A percentile compares a stretch with the other conserved stretches of the same genome.
Evolutionary conservation across 495 filamentous ascomycete species (phyloP).

Genomic region (Hypoxylon lenormandii): DNA sequence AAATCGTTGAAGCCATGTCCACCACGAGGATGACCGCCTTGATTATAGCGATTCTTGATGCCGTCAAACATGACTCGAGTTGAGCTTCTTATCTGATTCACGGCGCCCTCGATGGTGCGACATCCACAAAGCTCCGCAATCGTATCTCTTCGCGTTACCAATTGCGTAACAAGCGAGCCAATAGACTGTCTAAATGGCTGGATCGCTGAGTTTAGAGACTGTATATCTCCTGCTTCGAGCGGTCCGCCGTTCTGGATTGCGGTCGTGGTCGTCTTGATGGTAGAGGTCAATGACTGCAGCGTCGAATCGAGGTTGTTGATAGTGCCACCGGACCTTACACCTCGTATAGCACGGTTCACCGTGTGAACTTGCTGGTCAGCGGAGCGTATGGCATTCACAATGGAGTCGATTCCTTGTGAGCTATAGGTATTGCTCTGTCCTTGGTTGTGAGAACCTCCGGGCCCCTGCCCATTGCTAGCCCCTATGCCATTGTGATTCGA

Average conservation of each 20-base stretch:
- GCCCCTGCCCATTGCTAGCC: conserved; percentile 4
- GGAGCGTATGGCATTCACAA: conserved; percentile 32
- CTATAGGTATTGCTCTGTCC: conserved; percentile 18
- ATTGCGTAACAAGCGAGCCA: conserved; percentile 33
- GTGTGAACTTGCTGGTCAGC: conserved; percentile 29
- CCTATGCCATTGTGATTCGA: conserved; percentile 13
- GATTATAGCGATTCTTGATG: conserved; percentile 16
- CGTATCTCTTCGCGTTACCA: conserved; percentile 28
- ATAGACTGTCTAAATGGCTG: conserved; percentile 36
- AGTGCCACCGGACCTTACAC: conserved; percentile 23
- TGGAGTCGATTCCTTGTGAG: conserved; percentile 25
- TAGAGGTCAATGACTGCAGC: conserved; percentile 28
- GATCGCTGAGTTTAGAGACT: conserved; percentile 30
- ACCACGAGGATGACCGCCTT: conserved; percentile 10
- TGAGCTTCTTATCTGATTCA: conserved; percentile 35
- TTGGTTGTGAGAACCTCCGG: conserved; percentile 1
- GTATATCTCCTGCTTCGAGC: conserved; percentile 20
- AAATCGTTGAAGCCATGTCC: conserved; percentile 22
- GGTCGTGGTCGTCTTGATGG: conserved; percentile 23
- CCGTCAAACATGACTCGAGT: conserved; percentile 38
- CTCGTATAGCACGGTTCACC: conserved; percentile 30
- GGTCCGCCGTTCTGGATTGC: conserved; percentile 10
- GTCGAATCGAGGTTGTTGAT: conserved; percentile 34
- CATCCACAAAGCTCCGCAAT: conserved; percentile 36
- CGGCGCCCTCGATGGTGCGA: conserved; percentile 27